Percentiles rank a stretch among this genome's conserved stretches.
These are phyloP conservation scores for Leccinum pallidistipes DNA, from an alignment of 1,284 basidiomycete species.

Conservation along the genomic window DNA sequence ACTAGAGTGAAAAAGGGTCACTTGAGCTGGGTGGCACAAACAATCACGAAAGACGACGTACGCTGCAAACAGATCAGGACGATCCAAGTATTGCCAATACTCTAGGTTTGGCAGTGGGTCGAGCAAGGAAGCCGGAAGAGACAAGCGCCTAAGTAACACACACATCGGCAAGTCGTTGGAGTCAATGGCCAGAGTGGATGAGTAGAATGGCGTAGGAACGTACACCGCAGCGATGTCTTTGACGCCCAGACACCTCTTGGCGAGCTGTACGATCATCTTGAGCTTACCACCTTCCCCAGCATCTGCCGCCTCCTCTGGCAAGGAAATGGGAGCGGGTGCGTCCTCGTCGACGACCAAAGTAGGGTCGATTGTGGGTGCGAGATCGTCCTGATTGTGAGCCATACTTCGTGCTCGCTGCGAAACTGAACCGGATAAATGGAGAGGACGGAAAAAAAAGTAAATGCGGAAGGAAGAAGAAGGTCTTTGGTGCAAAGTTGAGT, in stretches of 20 bases:
- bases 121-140: constrained; percentile 84
- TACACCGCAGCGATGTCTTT: constrained; percentile 92
- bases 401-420: constrained; percentile 10
- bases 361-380: constrained; percentile 3
- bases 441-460: background rate
- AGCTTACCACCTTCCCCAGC: constrained; percentile 85
- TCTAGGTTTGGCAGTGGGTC: constrained; percentile 94
- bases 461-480: background rate
- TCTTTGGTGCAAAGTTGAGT: background rate
- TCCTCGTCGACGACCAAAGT: constrained; percentile 46
- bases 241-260: constrained; percentile 85
- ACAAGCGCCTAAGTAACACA: constrained; percentile 65
- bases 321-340: constrained; percentile 59
- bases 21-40: constrained; percentile 3
- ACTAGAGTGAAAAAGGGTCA: constrained; percentile 35
- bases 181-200: constrained; percentile 12
- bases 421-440: background rate
- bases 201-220: constrained; percentile 29
- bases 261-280: constrained; percentile 85
- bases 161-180: background rate
- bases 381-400: constrained; percentile 18
- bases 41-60: constrained; percentile 41
- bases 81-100: constrained; percentile 94
- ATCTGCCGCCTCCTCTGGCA: constrained; percentile 69
- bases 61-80: constrained; percentile 92